Evolutionary conservation across 441 rosid species (phyloP).

Genomic region (Adansonia grandidieri): DNA sequence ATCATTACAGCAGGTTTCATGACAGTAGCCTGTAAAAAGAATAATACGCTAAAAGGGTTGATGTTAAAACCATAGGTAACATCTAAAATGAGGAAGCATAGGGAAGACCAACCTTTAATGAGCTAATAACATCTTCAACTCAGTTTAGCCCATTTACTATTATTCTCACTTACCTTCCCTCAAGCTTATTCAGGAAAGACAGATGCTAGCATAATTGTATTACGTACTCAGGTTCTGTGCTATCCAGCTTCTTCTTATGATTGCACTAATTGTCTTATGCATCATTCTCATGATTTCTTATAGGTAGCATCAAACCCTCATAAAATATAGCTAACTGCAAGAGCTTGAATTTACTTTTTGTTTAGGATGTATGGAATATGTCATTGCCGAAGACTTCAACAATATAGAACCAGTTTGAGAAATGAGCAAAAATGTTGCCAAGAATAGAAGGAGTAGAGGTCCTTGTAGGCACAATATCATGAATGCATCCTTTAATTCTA

Average conservation of each 20-base stretch:
- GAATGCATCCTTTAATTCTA: not conserved
- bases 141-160: not conserved
- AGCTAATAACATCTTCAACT: not conserved
- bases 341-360: slow-evolving; percentile 18
- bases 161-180: slow-evolving; percentile 2
- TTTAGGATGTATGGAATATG: slow-evolving; percentile 6
- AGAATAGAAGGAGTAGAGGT: not conserved
- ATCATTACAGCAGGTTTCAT: slow-evolving; percentile 93
- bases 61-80: slow-evolving; percentile 16
- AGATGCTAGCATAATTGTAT: not conserved
- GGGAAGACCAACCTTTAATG: not conserved
- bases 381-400: not conserved
- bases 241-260: not conserved
- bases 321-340: not conserved
- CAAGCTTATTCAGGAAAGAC: not conserved
- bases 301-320: not conserved
- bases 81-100: slow-evolving; percentile 4
- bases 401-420: slow-evolving; percentile 9
- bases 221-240: not conserved
- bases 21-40: slow-evolving; percentile 78
- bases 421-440: not conserved
- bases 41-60: slow-evolving; percentile 10
- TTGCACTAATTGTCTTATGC: not conserved
- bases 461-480: not conserved
- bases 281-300: not conserved